phyloP scores from a whole-genome alignment of 768 basidiomycete genomes.

The Leccinum disarticulatum region DNA sequence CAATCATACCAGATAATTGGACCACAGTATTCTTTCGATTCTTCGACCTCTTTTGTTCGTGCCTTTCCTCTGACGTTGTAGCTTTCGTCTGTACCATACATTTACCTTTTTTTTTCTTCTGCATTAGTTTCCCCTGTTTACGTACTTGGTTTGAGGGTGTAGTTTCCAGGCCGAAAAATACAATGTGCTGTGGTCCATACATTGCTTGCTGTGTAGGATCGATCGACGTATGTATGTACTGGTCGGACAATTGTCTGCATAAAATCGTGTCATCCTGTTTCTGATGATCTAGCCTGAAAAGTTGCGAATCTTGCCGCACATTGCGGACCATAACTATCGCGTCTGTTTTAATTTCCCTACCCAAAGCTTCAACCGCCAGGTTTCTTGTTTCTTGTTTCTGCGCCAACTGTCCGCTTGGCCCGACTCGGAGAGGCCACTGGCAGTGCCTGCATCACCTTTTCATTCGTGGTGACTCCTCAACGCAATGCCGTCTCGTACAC shows the following conservation, averaged over 20 bases:
- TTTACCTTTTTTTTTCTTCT: not conserved
- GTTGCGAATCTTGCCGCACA: not conserved
- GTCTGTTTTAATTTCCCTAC: not conserved
- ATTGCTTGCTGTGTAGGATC: not conserved
- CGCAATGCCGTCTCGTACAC: slow-evolving; percentile 17
- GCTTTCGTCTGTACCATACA: not conserved
- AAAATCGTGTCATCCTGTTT: not conserved
- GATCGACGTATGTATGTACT: not conserved
- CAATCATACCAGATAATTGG: slow-evolving; percentile 1
- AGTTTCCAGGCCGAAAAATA: not conserved
- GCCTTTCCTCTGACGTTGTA: not conserved
- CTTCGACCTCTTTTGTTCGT: not conserved
- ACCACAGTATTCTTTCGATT: not conserved
- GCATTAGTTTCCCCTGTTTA: not conserved
- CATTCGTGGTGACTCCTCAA: not conserved
- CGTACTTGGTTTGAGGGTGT: not conserved
- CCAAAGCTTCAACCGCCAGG: not conserved
- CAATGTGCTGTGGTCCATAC: not conserved
- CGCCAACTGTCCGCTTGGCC: not conserved
- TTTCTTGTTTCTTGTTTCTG: not conserved
- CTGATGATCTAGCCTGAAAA: not conserved
- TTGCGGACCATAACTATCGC: not conserved
- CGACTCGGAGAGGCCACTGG: not conserved
- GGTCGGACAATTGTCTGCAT: not conserved
- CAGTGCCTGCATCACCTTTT: not conserved